phyloP scores from a whole-genome alignment of 2,329 filamentous ascomycete genomes.

The Scedosporium aurantiacum region DNA sequence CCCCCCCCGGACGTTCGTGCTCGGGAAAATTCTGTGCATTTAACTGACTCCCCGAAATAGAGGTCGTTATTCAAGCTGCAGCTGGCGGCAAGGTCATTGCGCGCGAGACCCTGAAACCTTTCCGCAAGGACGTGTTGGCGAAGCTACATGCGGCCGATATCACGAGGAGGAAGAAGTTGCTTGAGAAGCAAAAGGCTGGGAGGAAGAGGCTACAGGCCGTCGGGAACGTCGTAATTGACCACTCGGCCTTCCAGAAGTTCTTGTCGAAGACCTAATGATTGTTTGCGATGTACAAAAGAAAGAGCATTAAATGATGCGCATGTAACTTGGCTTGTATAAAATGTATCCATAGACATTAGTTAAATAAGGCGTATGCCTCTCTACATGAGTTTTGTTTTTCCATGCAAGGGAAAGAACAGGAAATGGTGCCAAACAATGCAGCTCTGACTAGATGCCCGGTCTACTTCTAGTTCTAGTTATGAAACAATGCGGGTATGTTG shows the following conservation, averaged over 20 bases:
- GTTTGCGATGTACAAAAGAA: slow-evolving; percentile 1
- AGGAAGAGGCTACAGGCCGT: slow-evolving; percentile 75
- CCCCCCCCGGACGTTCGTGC: neutral
- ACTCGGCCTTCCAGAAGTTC: slow-evolving; percentile 90
- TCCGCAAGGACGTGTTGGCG: slow-evolving; percentile 85
- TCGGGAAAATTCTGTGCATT: slow-evolving; percentile 3
- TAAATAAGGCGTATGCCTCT: too few species aligned
- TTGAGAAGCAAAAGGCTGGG: slow-evolving; percentile 96
- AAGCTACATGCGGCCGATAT: slow-evolving; percentile 92
- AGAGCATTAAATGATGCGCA: neutral
- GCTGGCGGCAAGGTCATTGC: slow-evolving; percentile 76
- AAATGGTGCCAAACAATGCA: too few species aligned
- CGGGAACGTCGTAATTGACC: slow-evolving; percentile 91
- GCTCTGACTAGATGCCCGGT: too few species aligned
- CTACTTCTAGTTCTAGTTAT: too few species aligned
- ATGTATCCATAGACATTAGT: too few species aligned
- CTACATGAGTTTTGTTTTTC: neutral
- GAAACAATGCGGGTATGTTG: too few species aligned
- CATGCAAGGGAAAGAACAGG: neutral
- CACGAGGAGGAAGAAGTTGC: slow-evolving; percentile 66
- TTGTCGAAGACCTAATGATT: slow-evolving; percentile 54
- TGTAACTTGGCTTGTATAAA: neutral
- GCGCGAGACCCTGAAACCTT: slow-evolving; percentile 90
- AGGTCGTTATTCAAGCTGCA: slow-evolving; percentile 87
- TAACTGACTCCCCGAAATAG: slow-evolving; percentile 23